Percentiles rank a stretch among this genome's conserved stretches.
phyloP scores from a whole-genome alignment of 306 rosid genomes.

The Vigna nakashimae region DNA sequence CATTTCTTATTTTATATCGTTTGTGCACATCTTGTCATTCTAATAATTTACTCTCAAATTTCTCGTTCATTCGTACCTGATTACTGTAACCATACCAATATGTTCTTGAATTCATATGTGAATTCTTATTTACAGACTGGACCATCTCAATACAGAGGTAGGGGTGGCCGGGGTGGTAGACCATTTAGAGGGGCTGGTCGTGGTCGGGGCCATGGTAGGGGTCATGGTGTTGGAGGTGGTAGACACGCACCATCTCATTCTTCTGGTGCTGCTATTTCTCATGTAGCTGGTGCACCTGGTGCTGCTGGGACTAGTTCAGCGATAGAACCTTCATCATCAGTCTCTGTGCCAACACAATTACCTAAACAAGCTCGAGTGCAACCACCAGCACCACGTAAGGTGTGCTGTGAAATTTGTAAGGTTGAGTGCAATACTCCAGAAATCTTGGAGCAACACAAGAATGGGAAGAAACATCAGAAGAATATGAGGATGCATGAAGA shows the following conservation, averaged over 20 bases:
- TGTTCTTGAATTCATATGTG: conserved; percentile 53
- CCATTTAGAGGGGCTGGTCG: conserved; percentile 75
- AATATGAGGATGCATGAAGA: conserved; percentile 65
- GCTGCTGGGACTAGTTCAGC: conserved; percentile 50
- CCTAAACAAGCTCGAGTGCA: conserved; percentile 60
- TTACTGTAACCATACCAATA: conserved; percentile 42
- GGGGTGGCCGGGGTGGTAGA: conserved; percentile 79
- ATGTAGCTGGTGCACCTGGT: conserved; percentile 49
- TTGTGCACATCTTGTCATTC: conserved; percentile 13
- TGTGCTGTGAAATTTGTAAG: conserved; percentile 85
- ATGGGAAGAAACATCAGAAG: conserved; percentile 85
- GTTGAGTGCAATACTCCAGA: conserved; percentile 84
- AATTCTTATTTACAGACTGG: conserved; percentile 68
- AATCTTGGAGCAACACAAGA: conserved; percentile 80
- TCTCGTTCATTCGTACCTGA: conserved; percentile 26
- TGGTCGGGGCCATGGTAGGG: conserved; percentile 56
- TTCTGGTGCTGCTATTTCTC: conserved; percentile 54
- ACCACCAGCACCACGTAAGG: conserved; percentile 52
- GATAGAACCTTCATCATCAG: conserved; percentile 57
- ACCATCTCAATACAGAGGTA: conserved; percentile 70
- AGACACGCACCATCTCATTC: conserved; percentile 62
- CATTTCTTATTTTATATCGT: conserved; percentile 35
- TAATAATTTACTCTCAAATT: conserved; percentile 16
- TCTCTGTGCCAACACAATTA: conserved; percentile 47
- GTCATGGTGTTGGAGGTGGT: conserved; percentile 69